These are phyloP conservation scores for Aspergillus sp. DNA, from an alignment of 2,329 filamentous ascomycete species.

Conservation along the genomic window DNA sequence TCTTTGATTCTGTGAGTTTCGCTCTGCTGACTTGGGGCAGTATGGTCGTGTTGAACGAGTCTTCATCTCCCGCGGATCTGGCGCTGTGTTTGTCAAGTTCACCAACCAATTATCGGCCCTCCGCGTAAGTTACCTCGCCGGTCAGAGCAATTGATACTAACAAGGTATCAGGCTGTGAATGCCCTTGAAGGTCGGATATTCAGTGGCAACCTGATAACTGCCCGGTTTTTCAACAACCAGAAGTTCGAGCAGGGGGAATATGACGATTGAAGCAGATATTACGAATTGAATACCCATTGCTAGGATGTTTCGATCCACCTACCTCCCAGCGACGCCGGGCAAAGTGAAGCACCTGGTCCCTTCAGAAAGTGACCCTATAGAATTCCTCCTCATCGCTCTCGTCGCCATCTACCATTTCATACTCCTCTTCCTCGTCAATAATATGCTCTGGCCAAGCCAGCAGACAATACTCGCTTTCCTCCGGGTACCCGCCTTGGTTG, in stretches of 20 bases:
- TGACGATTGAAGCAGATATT: constrained; percentile 16
- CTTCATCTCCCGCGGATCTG: constrained; percentile 56
- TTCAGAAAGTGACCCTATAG: constrained; percentile 10
- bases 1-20: neutral
- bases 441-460: neutral
- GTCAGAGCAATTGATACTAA: neutral
- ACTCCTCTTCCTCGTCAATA: neutral
- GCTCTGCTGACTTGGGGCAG: constrained; percentile 30
- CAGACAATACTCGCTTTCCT: neutral
- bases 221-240: constrained; percentile 71
- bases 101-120: constrained; percentile 75
- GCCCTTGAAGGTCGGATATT: constrained; percentile 81
- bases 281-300: neutral
- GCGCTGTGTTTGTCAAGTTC: constrained; percentile 82
- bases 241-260: constrained; percentile 66
- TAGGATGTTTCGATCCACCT: neutral
- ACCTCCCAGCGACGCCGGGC: neutral
- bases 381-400: constrained; percentile 8
- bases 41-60: constrained; percentile 77
- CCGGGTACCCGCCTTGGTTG: constrained; percentile 1
- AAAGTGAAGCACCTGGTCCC: neutral
- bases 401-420: constrained; percentile 3
- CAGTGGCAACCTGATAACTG: constrained; percentile 74
- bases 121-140: constrained; percentile 50
- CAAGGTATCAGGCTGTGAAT: constrained; percentile 61